These are phyloP conservation scores for Mycena olivaceomarginata DNA, from an alignment of 768 basidiomycete genomes.

Conservation along the genomic window DNA sequence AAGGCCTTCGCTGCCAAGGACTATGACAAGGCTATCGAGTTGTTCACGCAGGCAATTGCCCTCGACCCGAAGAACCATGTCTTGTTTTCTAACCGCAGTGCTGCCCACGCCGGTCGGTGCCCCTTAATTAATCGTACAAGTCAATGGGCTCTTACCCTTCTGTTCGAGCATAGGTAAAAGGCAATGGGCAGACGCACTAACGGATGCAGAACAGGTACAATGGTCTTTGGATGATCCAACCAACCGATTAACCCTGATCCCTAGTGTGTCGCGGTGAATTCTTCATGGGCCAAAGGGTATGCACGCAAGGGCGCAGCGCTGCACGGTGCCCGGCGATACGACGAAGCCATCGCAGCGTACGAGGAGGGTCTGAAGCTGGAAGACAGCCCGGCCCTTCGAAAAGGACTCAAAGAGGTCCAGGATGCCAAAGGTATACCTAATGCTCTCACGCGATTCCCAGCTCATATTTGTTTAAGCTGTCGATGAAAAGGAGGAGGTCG, in stretches of 20 bases:
- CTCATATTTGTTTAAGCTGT: conserved; percentile 49
- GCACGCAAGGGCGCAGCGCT: conserved; percentile 95
- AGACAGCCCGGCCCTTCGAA: conserved; percentile 87
- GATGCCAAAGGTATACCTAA: conserved; percentile 83
- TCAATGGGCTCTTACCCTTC: not conserved
- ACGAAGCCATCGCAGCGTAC: conserved; percentile 91
- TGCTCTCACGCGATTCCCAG: not conserved
- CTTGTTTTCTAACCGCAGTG: conserved; percentile 94
- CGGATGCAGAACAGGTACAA: conserved; percentile 94
- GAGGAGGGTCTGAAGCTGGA: conserved; percentile 89
- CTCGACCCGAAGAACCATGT: conserved; percentile 92
- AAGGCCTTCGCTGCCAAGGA: conserved; percentile 96
- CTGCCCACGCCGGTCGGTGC: conserved; percentile 74
- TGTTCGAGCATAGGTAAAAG: conserved; percentile 74
- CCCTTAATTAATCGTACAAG: not conserved
- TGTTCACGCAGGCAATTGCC: conserved; percentile 89
- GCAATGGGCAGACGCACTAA: conserved; percentile 83
- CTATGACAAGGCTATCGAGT: conserved; percentile 90
- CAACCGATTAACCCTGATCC: conserved; percentile 31
- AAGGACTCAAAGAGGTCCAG: conserved; percentile 92
- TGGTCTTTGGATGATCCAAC: conserved; percentile 14
- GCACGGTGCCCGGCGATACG: conserved; percentile 87
- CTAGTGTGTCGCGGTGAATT: conserved; percentile 87
- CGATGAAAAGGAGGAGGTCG: conserved; percentile 65
- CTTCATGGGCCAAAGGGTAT: conserved; percentile 93